Evolutionary conservation across 257 asterid genomes (phyloP).

Genomic region (Ajuga chamaepitys): DNA sequence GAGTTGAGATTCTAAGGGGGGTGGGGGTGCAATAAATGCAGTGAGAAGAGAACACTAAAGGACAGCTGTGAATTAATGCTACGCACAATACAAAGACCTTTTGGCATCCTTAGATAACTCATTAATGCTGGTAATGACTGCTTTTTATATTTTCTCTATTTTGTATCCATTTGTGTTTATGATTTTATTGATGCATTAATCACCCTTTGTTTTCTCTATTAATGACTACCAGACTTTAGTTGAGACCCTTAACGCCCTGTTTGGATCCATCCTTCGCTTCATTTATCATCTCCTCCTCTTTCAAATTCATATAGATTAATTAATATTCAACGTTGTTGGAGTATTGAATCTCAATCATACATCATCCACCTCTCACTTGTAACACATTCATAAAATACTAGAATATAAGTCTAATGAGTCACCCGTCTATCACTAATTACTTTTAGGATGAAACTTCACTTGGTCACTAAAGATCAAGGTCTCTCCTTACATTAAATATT

Average conservation of each 20-base stretch:
- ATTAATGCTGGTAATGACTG: slow-evolving; percentile 53
- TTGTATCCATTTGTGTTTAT: slow-evolving; percentile 12
- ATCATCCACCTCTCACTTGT: no score
- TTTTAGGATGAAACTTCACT: no score
- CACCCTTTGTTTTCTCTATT: slow-evolving; percentile 28
- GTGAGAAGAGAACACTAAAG: slow-evolving; percentile 33
- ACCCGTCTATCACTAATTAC: no score
- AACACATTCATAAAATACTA: no score
- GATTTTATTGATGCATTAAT: slow-evolving; percentile 32
- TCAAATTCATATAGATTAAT: not conserved
- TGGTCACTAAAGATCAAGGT: no score
- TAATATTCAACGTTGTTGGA: no score
- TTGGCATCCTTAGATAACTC: slow-evolving; percentile 41
- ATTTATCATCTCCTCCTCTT: not conserved
- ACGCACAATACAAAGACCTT: slow-evolving; percentile 37
- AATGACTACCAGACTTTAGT: slow-evolving; percentile 30
- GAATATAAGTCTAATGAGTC: no score
- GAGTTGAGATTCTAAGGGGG: slow-evolving; percentile 7
- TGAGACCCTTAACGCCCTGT: slow-evolving; percentile 17
- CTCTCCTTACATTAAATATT: no score
- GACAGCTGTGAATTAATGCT: slow-evolving; percentile 67
- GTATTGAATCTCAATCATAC: no score
- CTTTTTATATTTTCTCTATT: slow-evolving; percentile 8
- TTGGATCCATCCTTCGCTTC: slow-evolving; percentile 4
- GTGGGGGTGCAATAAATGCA: slow-evolving; percentile 25